Evolutionary conservation across 2,329 filamentous ascomycete species (phyloP), one percentile per base, ranked within the genome.

Genomic region (Alternaria dauci): DNA sequence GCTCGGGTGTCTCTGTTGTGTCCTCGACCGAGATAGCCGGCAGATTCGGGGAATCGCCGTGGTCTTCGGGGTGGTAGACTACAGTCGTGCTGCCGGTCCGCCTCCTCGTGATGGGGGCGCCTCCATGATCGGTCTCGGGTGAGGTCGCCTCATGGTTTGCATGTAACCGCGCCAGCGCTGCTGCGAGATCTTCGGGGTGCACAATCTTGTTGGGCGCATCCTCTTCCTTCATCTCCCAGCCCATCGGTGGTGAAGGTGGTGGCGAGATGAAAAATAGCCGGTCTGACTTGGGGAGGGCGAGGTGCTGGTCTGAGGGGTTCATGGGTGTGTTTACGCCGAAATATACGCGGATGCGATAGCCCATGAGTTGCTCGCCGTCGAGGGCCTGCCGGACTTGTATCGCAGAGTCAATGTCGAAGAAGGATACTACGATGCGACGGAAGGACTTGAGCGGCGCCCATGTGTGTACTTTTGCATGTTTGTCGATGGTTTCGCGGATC

Each of bases 371-470:
- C 79, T 93, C 89, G 70, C 89, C 89, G 72, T 95, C 91, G 79
- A 93, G 91, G 56, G 89, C 83, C 67, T 87, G 83, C 65, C 91
- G 89, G 57, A 94, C 90, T 57, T 84, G 82, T 70, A 92, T 88
- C 58, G 92, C 91, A 55, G 89, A 86, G 54, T 89, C 86, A 71
- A 86, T 83, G 62, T 88, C 87, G 79, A 86, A 89, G 83, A 95
- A 94, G 68, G 91, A 92, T 62, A 91, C 87, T 69, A 94, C 85
- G 72, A 95, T 93, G 76, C 92, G 89, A 66, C 89, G 87, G 84
- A 95, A 93, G 7, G 90, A 93, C 77, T 92, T 92, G 64, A 95
- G 86, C 0, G 92, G 92, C 11, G 90, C 87, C 85, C 91, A 95
- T 60, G 89, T 88, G 80, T 92, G 89, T 66, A 94, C 88, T 52